A percentile compares a stretch with the other conserved stretches of the same genome.
phyloP scores from a whole-genome alignment of 1,139 yeast genomes.

The Sporopachydermia cereana region DNA sequence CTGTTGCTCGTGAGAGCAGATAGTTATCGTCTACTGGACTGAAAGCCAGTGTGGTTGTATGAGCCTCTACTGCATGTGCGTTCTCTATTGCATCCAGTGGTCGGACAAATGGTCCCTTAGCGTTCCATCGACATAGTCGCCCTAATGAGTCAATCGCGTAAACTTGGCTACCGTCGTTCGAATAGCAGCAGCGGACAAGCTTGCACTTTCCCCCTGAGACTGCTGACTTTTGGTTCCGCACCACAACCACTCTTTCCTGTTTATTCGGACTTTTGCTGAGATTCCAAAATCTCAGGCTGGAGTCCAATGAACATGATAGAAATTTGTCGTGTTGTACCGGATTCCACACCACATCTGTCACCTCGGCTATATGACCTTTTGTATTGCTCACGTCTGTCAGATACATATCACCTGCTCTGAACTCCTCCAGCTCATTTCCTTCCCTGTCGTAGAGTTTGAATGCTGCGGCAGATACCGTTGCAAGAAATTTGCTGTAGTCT shows the following conservation, averaged over 20 bases:
- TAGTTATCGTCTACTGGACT: conserved; percentile 13
- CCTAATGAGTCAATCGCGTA: conserved; percentile 21
- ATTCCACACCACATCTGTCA: conserved; percentile 24
- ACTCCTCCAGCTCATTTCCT: conserved; percentile 18
- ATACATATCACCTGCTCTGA: conserved; percentile 26
- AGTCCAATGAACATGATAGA: conserved; percentile 22
- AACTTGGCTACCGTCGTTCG: conserved; percentile 15
- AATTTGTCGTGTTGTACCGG: conserved; percentile 17
- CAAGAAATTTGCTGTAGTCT: conserved; percentile 18
- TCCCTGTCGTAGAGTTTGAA: conserved; percentile 10
- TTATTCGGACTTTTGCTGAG: conserved; percentile 13
- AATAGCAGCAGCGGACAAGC: conserved; percentile 17
- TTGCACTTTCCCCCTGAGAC: conserved; percentile 15
- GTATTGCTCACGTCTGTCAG: conserved; percentile 27
- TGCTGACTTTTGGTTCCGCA: conserved; percentile 15
- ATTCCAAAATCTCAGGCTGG: conserved; percentile 28
- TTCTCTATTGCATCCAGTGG: conserved; percentile 18
- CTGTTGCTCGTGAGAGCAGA: conserved; percentile 20
- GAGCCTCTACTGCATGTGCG: conserved; percentile 17
- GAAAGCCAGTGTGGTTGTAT: conserved; percentile 15
- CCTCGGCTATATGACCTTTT: conserved; percentile 25
- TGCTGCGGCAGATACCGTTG: conserved; percentile 15
- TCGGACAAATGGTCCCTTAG: conserved; percentile 19
- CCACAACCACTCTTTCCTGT: conserved; percentile 22
- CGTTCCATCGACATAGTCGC: conserved; percentile 20